These are phyloP conservation scores for Talaromyces borbonicus DNA, from an alignment of 495 filamentous ascomycete species.

Conservation along the genomic window DNA sequence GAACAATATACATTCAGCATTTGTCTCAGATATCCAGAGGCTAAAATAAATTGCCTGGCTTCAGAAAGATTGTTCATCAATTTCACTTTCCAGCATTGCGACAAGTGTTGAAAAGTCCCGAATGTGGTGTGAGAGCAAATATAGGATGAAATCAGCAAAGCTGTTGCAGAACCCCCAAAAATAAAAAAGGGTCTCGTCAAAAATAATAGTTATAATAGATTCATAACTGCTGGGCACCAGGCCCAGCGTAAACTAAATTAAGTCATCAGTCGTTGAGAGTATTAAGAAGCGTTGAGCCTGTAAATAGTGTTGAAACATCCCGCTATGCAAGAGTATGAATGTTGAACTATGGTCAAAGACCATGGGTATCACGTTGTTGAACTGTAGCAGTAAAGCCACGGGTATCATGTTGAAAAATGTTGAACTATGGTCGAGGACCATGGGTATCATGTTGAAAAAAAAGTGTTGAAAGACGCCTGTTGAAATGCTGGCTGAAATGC, in stretches of 20 bases:
- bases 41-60: too few relatives aligned
- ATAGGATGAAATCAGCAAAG: too few relatives aligned
- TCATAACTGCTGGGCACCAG: not conserved
- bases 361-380: too few relatives aligned
- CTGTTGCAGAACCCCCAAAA: too few relatives aligned
- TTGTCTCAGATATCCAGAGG: too few relatives aligned
- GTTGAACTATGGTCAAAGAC: constrained; percentile 3
- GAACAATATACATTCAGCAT: too few relatives aligned
- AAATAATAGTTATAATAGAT: not conserved
- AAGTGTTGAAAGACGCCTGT: constrained; percentile 4
- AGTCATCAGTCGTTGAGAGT: constrained; percentile 9
- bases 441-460: constrained; percentile 1
- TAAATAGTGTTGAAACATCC: constrained; percentile 5
- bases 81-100: too few relatives aligned
- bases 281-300: constrained; percentile 5
- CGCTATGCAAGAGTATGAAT: constrained; percentile 4
- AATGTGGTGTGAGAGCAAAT: too few relatives aligned
- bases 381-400: too few relatives aligned
- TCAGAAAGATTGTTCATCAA: too few relatives aligned
- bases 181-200: not conserved
- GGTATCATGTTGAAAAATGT: constrained; percentile 5
- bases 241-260: not conserved
- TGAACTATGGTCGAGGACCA: constrained; percentile 1
- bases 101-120: too few relatives aligned
- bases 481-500: constrained; percentile 6